Conservation (phyloP, 192 early-diverging fungal genomes). For the Backusella circina region DNA sequence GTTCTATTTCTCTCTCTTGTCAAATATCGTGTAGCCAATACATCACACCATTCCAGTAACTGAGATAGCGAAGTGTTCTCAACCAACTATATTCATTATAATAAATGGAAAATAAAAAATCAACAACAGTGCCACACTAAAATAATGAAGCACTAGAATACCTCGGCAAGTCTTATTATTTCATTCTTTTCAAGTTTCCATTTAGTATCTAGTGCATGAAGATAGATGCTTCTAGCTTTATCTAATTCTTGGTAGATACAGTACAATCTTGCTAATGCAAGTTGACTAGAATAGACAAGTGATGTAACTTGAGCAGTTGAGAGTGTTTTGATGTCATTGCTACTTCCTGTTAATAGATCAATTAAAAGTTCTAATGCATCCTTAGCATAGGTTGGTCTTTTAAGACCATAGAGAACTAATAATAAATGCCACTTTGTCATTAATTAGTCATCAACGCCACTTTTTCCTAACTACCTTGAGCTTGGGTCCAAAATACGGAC, state of each 20-base stretch:
- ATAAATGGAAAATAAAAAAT: not conserved
- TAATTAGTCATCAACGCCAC: not conserved
- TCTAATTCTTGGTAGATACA: conserved; percentile 26
- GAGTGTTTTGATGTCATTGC: conserved; percentile 2
- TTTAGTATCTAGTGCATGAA: conserved; percentile 34
- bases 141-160: conserved; percentile 9
- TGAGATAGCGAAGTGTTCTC: not conserved
- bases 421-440: not conserved
- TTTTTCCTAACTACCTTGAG: not conserved
- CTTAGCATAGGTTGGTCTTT: conserved; percentile 28
- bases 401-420: conserved; percentile 34
- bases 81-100: not conserved
- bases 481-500: not conserved
- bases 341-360: not conserved
- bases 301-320: conserved; percentile 32
- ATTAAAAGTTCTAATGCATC: conserved; percentile 34
- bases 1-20: conserved; percentile 4
- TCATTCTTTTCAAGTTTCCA: conserved; percentile 36
- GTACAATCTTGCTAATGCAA: conserved; percentile 38
- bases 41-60: not conserved
- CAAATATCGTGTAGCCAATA: conserved; percentile 1
- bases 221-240: conserved; percentile 18
- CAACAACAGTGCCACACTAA: not conserved
- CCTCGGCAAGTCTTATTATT: conserved; percentile 29
- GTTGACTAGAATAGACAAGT: conserved; percentile 32